These are phyloP conservation scores for Colletotrichum coccodes DNA, from an alignment of 2,329 filamentous ascomycete genomes.

Conservation along the genomic window DNA sequence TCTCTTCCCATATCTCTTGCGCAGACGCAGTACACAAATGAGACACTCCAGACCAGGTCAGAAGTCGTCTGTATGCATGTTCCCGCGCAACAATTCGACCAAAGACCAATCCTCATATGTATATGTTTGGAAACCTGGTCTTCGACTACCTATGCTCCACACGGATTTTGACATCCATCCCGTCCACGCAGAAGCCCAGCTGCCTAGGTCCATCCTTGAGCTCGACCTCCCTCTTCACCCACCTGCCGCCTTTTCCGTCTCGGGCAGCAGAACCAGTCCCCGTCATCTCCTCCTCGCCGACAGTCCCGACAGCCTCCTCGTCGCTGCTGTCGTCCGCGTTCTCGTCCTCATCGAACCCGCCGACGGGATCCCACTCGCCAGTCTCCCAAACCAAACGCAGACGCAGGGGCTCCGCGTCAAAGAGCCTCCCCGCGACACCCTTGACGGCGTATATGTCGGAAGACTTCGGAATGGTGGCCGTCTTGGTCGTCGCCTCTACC, in stretches of 20 bases:
- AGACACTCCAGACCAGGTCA: neutral
- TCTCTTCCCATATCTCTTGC: neutral
- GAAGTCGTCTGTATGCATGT: neutral
- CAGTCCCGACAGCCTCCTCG: constrained; percentile 52
- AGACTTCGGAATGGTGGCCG: constrained; percentile 73
- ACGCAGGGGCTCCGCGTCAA: constrained; percentile 70
- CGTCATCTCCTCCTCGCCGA: constrained; percentile 36
- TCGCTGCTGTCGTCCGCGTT: constrained; percentile 63
- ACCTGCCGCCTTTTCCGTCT: constrained; percentile 60
- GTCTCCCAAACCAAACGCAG: constrained; percentile 86
- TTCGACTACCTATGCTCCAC: constrained; percentile 67
- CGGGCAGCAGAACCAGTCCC: neutral
- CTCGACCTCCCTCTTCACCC: constrained; percentile 82
- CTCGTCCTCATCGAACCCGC: constrained; percentile 65
- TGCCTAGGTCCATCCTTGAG: constrained; percentile 82
- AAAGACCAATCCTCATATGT: neutral
- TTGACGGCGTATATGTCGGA: constrained; percentile 86
- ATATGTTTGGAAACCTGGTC: neutral
- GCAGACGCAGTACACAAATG: neutral
- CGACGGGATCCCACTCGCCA: constrained; percentile 86
- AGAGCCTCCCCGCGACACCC: constrained; percentile 78
- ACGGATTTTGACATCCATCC: constrained; percentile 74
- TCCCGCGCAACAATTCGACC: neutral
- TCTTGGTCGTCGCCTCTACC: constrained; percentile 39
- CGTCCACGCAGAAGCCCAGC: constrained; percentile 86